phyloP scores from a whole-genome alignment of 1,284 basidiomycete species.

The Pseudozyma hubeiensis region DNA sequence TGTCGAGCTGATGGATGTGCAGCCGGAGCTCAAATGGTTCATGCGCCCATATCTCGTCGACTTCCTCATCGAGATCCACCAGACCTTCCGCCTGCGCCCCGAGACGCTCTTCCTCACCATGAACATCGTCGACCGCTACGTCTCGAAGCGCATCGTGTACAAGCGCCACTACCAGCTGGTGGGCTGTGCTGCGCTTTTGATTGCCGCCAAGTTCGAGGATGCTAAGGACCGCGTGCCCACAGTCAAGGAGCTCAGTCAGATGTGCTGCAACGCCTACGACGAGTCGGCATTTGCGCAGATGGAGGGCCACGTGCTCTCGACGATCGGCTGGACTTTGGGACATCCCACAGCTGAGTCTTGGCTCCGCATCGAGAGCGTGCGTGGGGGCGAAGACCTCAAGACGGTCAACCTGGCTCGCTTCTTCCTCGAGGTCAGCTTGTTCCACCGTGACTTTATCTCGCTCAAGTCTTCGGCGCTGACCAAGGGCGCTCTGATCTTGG shows the following conservation, averaged over 20 bases:
- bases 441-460: conserved; percentile 93
- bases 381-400: conserved; percentile 78
- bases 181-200: conserved; percentile 97
- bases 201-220: conserved; percentile 99
- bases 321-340: conserved; percentile 95
- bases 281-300: conserved; percentile 84
- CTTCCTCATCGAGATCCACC: conserved; percentile 98
- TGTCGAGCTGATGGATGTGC: conserved; percentile 94
- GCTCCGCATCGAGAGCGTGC: conserved; percentile 76
- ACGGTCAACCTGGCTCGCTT: conserved; percentile 95
- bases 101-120: conserved; percentile 98
- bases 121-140: conserved; percentile 99
- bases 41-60: conserved; percentile 99
- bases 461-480: conserved; percentile 88
- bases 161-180: conserved; percentile 99
- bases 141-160: conserved; percentile 96
- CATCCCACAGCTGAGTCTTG: conserved; percentile 98
- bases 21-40: conserved; percentile 85
- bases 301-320: conserved; percentile 91
- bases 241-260: conserved; percentile 89
- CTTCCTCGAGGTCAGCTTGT: conserved; percentile 97
- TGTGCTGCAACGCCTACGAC: conserved; percentile 94
- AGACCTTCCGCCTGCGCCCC: conserved; percentile 86
- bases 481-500: conserved; percentile 85
- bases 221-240: conserved; percentile 97